Base-by-base conservation (phyloP, 441 rosid genomes). In the Geranium incanum region DNA sequence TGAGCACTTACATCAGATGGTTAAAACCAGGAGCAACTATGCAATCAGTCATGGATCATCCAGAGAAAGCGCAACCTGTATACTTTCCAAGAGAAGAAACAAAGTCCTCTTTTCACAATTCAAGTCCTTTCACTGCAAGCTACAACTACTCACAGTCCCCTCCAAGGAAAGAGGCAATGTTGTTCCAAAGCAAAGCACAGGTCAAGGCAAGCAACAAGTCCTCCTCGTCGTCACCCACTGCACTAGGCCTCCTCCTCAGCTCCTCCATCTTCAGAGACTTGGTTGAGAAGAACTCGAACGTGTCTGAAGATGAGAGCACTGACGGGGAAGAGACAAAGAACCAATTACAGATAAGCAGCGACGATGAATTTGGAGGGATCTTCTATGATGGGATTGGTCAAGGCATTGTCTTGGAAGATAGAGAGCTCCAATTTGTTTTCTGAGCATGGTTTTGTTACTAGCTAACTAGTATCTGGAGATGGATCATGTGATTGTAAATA, bases 1-100 rank as follows among this genome's bases (percentile, higher is more conserved):
- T 88, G 72, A 83, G 88, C 36, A 79, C 76, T 41, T 88, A 84
- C 64, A 81, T 86, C 73, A 82, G 88, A 70, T 79, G 89, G 92
- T 57, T 86, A 52, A 86, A 81, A 67, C 88, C 89, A 1, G 87
- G 72, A 76, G 75, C 73, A 66, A 78, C 75, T 15, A 73, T 71
- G 15, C 74, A 72, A 28, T 28, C 71, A 41, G 7, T 78, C 28
- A 6, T 69, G 63, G 84, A 81, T 9, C 72, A 52, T 16, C 50
- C 81, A 1, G 75, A 50, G 28, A 36, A 66, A 36, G 11, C 68
- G 60, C 73, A 77, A 63, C 70, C 77, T 0, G 18, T 43, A 64
- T 78, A 64, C 74, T 68, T 37, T 55, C 73, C 79, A 16, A 76
- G 37, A 8, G 84, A 80, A 66, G 85, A 85, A 72, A 52, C 72